A percentile compares a stretch with the other conserved stretches of the same genome.
phyloP scores from a whole-genome alignment of 305 asterid genomes.

The Vinca major region DNA sequence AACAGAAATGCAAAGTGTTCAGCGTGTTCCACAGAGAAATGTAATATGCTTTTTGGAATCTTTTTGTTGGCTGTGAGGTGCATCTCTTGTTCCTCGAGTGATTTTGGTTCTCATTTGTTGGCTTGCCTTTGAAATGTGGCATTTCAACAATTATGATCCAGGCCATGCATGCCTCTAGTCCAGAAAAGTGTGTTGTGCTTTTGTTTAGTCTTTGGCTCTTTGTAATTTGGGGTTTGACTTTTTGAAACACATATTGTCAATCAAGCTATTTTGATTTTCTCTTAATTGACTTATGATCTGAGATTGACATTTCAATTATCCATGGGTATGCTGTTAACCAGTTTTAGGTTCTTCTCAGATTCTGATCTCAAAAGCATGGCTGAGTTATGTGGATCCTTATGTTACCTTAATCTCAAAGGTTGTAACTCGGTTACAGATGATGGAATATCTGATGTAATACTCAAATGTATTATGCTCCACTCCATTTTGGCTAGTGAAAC shows the following conservation, averaged over 20 bases:
- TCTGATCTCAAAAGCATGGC: slow-evolving; percentile 50
- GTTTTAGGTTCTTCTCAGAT: slow-evolving; percentile 40
- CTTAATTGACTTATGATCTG: slow-evolving; percentile 2
- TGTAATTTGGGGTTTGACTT: background rate
- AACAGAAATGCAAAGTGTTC: background rate
- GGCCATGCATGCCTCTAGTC: background rate
- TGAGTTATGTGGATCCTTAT: slow-evolving; percentile 45
- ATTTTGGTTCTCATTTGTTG: background rate
- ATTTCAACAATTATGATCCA: background rate
- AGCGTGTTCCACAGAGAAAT: background rate
- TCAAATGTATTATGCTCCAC: slow-evolving; percentile 44
- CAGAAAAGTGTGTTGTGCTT: background rate
- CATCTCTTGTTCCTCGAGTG: background rate
- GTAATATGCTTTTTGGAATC: background rate
- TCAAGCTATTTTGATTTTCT: background rate
- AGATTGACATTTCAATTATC: background rate
- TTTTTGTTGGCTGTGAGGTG: slow-evolving; percentile 1
- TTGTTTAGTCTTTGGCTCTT: slow-evolving; percentile 2
- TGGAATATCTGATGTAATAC: slow-evolving; percentile 57
- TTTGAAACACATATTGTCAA: background rate
- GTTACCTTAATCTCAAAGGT: slow-evolving; percentile 60
- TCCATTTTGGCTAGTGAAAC: slow-evolving; percentile 73
- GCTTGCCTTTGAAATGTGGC: background rate
- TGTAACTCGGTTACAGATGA: slow-evolving; percentile 64
- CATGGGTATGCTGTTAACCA: slow-evolving; percentile 8